Base-by-base conservation (phyloP, 2,329 filamentous ascomycete species). In the Chaetomiaceae sp. region DNA sequence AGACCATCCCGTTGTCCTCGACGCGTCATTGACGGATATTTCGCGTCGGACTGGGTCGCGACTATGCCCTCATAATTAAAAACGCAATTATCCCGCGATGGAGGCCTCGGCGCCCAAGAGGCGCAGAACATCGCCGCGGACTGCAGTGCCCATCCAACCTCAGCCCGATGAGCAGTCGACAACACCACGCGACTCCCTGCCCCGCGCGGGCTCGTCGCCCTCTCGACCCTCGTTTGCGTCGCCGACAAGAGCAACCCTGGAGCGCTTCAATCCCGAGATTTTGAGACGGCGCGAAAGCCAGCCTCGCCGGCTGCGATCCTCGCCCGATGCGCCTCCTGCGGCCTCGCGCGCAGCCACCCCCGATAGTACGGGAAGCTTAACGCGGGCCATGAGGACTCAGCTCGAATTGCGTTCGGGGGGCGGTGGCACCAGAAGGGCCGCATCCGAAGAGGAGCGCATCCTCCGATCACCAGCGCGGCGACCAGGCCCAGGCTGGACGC, bases 221-320 rank as follows among this genome's bases (percentile, higher is more conserved):
- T 29, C 61, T 43, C 75, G 76, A 1, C 76, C 80, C 1, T 86
- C 83, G 1, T 87, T 83, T 64, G 80, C 80, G 50, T 86, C 84
- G n/a, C 84, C 85, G 0, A 87, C 84, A 0, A 82, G 77, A 64
- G 76, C 84, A 12, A 88, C 82, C 61, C 69, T 87, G 14, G 74
- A 82, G 53, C 78, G 80, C 58, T 77, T 80, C 44, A 80, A 86
- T 56, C 81, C 83, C 0, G 77, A 82, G 11, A 72, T 84, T 6
- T 68, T 84, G 31, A 72, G 76, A 58, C 66, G 71, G 63, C 61
- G 71, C 62, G 70, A 64, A 70, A 61, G 61, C 63, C 69, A 38
- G 54, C 68, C 58, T 11, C 54, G 57, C 39, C 45, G 49, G 29
- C 42, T 55, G 38, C 55, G 54, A 15, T 39, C 48, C 37, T 58